Percentiles rank a stretch among this genome's conserved stretches.
phyloP scores from a whole-genome alignment of 352 stramenopile species.

The Pythium dissotocum region DNA sequence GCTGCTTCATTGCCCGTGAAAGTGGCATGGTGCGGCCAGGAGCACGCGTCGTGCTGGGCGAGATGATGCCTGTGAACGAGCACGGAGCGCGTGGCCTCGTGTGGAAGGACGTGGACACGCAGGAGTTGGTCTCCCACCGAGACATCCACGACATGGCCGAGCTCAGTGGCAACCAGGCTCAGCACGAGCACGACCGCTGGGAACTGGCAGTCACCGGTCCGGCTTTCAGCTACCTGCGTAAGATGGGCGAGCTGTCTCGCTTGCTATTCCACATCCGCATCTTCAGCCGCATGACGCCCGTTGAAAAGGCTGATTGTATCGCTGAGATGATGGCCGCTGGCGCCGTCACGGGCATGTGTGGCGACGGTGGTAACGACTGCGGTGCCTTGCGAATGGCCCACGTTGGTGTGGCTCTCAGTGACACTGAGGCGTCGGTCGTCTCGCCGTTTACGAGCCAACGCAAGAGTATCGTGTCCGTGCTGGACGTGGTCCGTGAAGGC shows the following conservation, averaged over 20 bases:
- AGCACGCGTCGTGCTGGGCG: conserved; percentile 56
- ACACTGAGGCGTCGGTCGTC: conserved; percentile 82
- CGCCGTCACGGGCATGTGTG: conserved; percentile 80
- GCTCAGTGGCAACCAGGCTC: conserved; percentile 29
- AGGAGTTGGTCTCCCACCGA: conserved; percentile 48
- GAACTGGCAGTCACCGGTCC: conserved; percentile 69
- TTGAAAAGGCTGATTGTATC: conserved; percentile 66
- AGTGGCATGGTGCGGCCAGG: conserved; percentile 64
- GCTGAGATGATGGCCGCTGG: conserved; percentile 67
- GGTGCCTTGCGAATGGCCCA: conserved; percentile 90
- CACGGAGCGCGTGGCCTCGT: conserved; percentile 37
- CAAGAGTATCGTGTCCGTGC: conserved; percentile 76
- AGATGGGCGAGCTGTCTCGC: conserved; percentile 55
- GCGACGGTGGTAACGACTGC: conserved; percentile 90
- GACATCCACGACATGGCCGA: conserved; percentile 48
- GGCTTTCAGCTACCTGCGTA: conserved; percentile 68
- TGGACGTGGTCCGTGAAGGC: conserved; percentile 85
- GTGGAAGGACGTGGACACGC: conserved; percentile 70
- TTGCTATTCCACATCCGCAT: conserved; percentile 71
- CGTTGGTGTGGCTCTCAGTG: conserved; percentile 87
- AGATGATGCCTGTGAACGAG: conserved; percentile 49
- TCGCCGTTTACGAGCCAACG: conserved; percentile 81
- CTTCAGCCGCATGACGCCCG: conserved; percentile 78
- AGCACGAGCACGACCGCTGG: conserved; percentile 21
- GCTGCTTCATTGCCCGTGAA: conserved; percentile 73